A percentile compares a stretch with the other conserved stretches of the same genome.
Evolutionary conservation across 2,329 filamentous ascomycete species (phyloP).

Genomic region (Apiospora koreana): DNA sequence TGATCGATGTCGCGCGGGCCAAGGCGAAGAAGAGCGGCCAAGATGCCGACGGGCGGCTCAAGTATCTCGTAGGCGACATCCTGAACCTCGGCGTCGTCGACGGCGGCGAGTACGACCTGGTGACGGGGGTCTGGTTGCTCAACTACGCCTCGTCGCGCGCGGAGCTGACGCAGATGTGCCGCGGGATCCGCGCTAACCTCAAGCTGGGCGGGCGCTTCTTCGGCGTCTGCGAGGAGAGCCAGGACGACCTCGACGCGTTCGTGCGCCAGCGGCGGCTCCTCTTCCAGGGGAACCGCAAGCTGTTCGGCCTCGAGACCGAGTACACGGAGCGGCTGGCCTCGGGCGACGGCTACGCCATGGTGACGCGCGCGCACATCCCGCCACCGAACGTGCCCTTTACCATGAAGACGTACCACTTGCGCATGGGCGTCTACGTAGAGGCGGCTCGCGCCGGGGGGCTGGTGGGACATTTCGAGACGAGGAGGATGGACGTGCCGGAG

Average conservation of each 20-base stretch:
- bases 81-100: slow-evolving; percentile 24
- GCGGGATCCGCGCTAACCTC: slow-evolving; percentile 36
- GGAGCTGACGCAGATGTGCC: slow-evolving; percentile 35
- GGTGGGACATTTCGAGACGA: slow-evolving; percentile 27
- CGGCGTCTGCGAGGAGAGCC: slow-evolving; percentile 24
- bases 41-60: slow-evolving; percentile 16
- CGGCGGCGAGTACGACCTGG: slow-evolving; percentile 35
- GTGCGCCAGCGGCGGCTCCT: background rate
- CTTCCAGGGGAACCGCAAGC: background rate
- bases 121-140: slow-evolving; percentile 37
- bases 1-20: slow-evolving; percentile 31
- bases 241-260: slow-evolving; percentile 17
- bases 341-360: background rate
- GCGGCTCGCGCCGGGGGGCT: slow-evolving; percentile 31
- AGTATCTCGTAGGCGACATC: slow-evolving; percentile 26
- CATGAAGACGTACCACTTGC: slow-evolving; percentile 26
- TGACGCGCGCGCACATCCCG: slow-evolving; percentile 21
- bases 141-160: slow-evolving; percentile 35
- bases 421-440: slow-evolving; percentile 28
- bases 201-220: slow-evolving; percentile 35
- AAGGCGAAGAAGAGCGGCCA: slow-evolving; percentile 13
- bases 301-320: slow-evolving; percentile 5
- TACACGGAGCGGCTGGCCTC: background rate
- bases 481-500: slow-evolving; percentile 24
- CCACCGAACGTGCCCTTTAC: slow-evolving; percentile 19